Evolutionary conservation across 805 yeast genomes (phyloP).

Genomic region (Teunomyces lycoperdinae): DNA sequence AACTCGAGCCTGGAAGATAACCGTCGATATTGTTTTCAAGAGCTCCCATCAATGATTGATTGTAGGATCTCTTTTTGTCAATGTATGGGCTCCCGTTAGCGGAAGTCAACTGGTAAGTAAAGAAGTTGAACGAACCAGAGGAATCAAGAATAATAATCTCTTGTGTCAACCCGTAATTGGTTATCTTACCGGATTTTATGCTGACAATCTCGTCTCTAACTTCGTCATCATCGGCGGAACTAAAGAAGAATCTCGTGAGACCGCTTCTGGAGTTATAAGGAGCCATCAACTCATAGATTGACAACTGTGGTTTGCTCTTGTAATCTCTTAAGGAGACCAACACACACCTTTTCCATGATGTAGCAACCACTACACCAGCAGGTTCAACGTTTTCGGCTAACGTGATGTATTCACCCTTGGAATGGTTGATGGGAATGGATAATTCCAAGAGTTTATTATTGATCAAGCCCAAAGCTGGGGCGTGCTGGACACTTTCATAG

Average conservation of each 20-base stretch:
- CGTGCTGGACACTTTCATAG: slow-evolving; percentile 71
- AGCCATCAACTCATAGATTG: slow-evolving; percentile 30
- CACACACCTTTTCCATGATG: slow-evolving; percentile 65
- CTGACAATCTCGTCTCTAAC: slow-evolving; percentile 52
- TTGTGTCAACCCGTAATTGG: slow-evolving; percentile 47
- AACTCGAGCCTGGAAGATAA: slow-evolving; percentile 45
- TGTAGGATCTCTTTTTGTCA: slow-evolving; percentile 24
- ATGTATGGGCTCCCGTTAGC: slow-evolving; percentile 27
- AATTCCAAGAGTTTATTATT: slow-evolving; percentile 44
- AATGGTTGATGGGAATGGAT: slow-evolving; percentile 30
- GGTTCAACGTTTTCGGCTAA: slow-evolving; percentile 63
- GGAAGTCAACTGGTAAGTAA: slow-evolving; percentile 27
- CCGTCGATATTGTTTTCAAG: slow-evolving; percentile 35
- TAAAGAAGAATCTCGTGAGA: slow-evolving; percentile 6
- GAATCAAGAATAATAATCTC: slow-evolving; percentile 45
- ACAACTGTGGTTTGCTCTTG: slow-evolving; percentile 56
- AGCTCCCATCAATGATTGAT: slow-evolving; percentile 29
- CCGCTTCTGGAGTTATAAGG: slow-evolving; percentile 3
- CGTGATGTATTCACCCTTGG: slow-evolving; percentile 53
- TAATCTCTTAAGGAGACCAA: slow-evolving; percentile 64
- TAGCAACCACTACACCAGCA: slow-evolving; percentile 68
- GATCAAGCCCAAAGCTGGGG: slow-evolving; percentile 62
- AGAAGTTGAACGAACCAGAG: slow-evolving; percentile 36
- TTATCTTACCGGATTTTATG: slow-evolving; percentile 50
- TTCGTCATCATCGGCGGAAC: slow-evolving; percentile 9